Base-by-base conservation (phyloP, 768 basidiomycete genomes). In the Agaricus subrufescens region DNA sequence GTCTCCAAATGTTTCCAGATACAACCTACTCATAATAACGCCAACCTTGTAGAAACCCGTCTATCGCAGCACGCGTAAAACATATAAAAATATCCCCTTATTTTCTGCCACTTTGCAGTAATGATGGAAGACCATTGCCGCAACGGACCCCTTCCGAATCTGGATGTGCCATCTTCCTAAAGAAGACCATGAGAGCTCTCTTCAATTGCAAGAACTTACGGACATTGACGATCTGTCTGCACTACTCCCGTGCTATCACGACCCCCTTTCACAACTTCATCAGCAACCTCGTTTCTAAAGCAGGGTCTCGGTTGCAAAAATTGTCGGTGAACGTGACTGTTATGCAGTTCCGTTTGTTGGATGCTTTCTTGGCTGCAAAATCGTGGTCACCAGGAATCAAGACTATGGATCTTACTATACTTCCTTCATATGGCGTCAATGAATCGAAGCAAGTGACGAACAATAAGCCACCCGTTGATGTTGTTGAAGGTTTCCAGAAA, bases 1-100 rank as follows among this genome's bases (percentile, higher is more conserved):
- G 40, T 42, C 34, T 34, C 34, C 34, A 34, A 34, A 2, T 34
- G 34, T 11, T 34, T 11, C 2, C 34, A 11, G 3, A 25, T n/a
- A 11, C 11, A 26, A 12, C 12, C 3, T 46, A 6, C 25, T n/a
- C 23, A 23, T 23, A 2, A 23, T 11, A 25, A 46, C 45, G 6
- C 26, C 29, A 3, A 25, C 2, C 26, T 1, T 46, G 11, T 11
- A 46, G 45, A 23, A 23, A 46, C 5, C 12, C 4, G 29, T 25
- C 45, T 26, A 26, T 46, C 9, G 45, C 45, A 19, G 23, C 29
- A 29, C 45, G 45, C 7, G 45, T 46, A 25, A 23, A 25, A 4
- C 23, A 69, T 47, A 48, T 69, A n/a, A 11, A 30, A 11, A 29
- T 49, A 6, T 9, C 30, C 9, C 26, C 30, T 5, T n/a, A 30